Evolutionary conservation across 192 early-diverging fungal species (phyloP).

Genomic region (Backusella macrospora): DNA sequence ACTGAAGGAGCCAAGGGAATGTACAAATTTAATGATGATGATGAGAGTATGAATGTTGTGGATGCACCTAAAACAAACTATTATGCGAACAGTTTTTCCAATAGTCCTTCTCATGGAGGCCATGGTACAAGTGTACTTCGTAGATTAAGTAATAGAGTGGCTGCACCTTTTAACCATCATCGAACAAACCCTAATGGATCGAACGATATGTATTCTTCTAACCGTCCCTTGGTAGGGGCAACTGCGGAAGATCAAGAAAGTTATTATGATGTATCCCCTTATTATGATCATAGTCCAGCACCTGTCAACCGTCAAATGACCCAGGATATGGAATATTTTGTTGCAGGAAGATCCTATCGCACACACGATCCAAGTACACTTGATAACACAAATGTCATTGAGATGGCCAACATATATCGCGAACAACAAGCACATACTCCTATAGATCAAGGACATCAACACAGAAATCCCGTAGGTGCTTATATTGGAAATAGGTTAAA

Average conservation of each 20-base stretch:
- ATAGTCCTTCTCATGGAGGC: not conserved
- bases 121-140: not conserved
- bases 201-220: constrained; percentile 5
- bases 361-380: constrained; percentile 8
- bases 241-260: not conserved
- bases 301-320: not conserved
- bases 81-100: not conserved
- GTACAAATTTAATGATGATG: constrained; percentile 37
- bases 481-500: not conserved
- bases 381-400: constrained; percentile 9
- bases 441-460: not conserved
- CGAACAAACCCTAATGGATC: not conserved
- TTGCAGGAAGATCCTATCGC: constrained; percentile 11
- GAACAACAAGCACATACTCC: not conserved
- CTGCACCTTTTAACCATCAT: not conserved
- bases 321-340: constrained; percentile 17
- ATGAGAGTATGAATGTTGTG: constrained; percentile 11
- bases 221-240: not conserved
- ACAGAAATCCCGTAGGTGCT: not conserved
- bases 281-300: not conserved
- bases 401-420: constrained; percentile 16
- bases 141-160: not conserved
- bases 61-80: constrained; percentile 1
- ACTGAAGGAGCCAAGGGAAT: constrained; percentile 35
- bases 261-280: not conserved